Base-by-base conservation (phyloP, 257 asterid species). In the Datura wrightii region DNA sequence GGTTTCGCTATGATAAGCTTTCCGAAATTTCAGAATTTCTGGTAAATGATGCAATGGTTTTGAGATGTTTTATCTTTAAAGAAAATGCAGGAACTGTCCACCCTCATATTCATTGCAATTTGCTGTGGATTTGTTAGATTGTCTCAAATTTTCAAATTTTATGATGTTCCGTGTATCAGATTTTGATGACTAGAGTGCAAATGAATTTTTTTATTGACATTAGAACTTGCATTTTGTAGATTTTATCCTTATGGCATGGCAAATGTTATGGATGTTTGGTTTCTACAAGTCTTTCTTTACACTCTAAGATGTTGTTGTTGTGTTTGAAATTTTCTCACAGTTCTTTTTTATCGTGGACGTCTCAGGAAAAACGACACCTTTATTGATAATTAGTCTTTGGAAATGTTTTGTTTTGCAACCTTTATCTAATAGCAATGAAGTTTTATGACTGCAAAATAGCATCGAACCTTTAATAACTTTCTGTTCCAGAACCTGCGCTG, bases 281-380 rank as follows among this genome's bases (percentile, higher is more conserved):
- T 46, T 18, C 0, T 24, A 6, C 13, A 74, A 74, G 37, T n/a
- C 6, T 44, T 46, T 72, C 19, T 15, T 74, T 74, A 42, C 44
- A 6, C 81, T 48, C 8, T 48, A 48, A 85, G 93, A 87, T 66
- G 93, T 93, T 10, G 52, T 41, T 66, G 92, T 94, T 13, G 39
- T 18, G 79, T 19, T 72, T 0, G 41, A 0, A 46, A 13, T 19
- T 42, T 4, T n/a, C 56, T 19, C 6, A 16, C 41, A 46, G 19
- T 24, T 10, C 80, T 11, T 72, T 5, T 71, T n/a, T 44, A 24
- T 44, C 18, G 0, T n/a, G 56, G 56, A 44, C 5, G 9, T 71
- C 10, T n/a, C 55, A 44, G n/a, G 54, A 5, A 46, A 42, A 34
- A 71, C 2, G 37, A 44, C 80, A 44, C 5, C 39, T 44, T 5